Evolutionary conservation across 352 stramenopile genomes (phyloP).

Genomic region (Pythium rhizo-oryzae): DNA sequence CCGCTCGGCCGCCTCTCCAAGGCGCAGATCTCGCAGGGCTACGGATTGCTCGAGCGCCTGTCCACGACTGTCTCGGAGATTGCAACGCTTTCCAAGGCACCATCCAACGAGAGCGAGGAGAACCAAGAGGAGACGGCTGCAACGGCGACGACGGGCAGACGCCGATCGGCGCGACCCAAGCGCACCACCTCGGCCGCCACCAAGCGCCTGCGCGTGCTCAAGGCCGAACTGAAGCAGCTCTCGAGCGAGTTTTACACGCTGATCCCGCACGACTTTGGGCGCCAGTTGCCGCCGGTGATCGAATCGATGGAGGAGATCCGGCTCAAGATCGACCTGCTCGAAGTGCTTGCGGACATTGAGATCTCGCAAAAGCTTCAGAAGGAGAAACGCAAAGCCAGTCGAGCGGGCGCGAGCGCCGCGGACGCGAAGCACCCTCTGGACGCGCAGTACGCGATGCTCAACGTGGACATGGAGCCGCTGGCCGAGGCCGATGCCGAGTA

Average conservation of each 20-base stretch:
- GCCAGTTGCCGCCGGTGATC: constrained; percentile 52
- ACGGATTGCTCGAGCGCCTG: constrained; percentile 54
- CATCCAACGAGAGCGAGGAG: neutral
- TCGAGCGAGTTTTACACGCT: constrained; percentile 74
- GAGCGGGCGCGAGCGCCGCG: neutral
- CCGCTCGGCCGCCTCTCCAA: constrained; percentile 48
- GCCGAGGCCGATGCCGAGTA: constrained; percentile 46
- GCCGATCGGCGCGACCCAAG: constrained; percentile 27
- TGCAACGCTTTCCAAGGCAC: constrained; percentile 29
- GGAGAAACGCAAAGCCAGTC: constrained; percentile 31
- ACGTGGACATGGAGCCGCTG: constrained; percentile 49
- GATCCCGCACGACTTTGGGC: constrained; percentile 71
- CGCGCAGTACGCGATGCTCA: constrained; percentile 54
- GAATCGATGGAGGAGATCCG: constrained; percentile 57
- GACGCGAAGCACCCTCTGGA: constrained; percentile 47
- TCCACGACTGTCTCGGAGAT: constrained; percentile 47
- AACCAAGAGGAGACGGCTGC: neutral
- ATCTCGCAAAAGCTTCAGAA: constrained; percentile 60
- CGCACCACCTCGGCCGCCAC: constrained; percentile 22
- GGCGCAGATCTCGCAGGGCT: constrained; percentile 62
- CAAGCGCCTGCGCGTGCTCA: constrained; percentile 27
- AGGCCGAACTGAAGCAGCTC: constrained; percentile 47
- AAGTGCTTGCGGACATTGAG: constrained; percentile 62
- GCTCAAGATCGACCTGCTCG: constrained; percentile 60
- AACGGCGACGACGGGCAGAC: constrained; percentile 11